Conservation (phyloP, 495 filamentous ascomycete species). For the Penicillium mononematosum region DNA sequence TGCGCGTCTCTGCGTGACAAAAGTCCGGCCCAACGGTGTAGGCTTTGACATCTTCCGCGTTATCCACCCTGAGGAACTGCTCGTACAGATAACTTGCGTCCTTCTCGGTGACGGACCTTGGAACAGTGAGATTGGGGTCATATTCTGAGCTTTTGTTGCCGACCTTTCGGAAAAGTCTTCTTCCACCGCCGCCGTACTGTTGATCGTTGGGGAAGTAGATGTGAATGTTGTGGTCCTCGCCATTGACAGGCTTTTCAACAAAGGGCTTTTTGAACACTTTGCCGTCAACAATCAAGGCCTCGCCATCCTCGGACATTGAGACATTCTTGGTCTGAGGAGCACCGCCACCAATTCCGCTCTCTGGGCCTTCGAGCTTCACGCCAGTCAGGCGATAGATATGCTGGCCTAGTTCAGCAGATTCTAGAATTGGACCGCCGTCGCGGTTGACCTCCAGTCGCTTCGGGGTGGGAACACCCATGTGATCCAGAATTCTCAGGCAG, state of each 20-base stretch:
- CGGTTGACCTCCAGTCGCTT: conserved; percentile 89
- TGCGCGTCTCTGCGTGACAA: conserved; percentile 95
- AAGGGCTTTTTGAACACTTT: conserved; percentile 83
- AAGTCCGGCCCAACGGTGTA: conserved; percentile 94
- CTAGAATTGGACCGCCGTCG: conserved; percentile 82
- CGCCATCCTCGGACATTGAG: conserved; percentile 79
- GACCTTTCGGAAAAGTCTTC: conserved; percentile 92
- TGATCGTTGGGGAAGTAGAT: conserved; percentile 89
- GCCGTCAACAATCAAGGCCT: conserved; percentile 85
- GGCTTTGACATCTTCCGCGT: conserved; percentile 96
- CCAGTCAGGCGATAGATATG: conserved; percentile 78
- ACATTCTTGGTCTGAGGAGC: conserved; percentile 60
- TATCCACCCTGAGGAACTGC: conserved; percentile 92
- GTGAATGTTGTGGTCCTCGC: conserved; percentile 97
- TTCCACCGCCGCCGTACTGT: conserved; percentile 75
- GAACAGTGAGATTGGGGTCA: conserved; percentile 69
- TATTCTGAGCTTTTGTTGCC: conserved; percentile 98
- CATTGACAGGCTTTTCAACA: conserved; percentile 97
- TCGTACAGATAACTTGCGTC: conserved; percentile 90
- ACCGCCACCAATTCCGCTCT: conserved; percentile 70
- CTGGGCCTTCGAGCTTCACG: conserved; percentile 70
- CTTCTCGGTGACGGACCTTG: conserved; percentile 74
- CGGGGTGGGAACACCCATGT: conserved; percentile 84
- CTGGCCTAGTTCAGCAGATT: conserved; percentile 71
- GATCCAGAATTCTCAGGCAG: conserved; percentile 82